Evolutionary conservation across 495 filamentous ascomycete species (phyloP).

Genomic region (Bryoglossum gracile): DNA sequence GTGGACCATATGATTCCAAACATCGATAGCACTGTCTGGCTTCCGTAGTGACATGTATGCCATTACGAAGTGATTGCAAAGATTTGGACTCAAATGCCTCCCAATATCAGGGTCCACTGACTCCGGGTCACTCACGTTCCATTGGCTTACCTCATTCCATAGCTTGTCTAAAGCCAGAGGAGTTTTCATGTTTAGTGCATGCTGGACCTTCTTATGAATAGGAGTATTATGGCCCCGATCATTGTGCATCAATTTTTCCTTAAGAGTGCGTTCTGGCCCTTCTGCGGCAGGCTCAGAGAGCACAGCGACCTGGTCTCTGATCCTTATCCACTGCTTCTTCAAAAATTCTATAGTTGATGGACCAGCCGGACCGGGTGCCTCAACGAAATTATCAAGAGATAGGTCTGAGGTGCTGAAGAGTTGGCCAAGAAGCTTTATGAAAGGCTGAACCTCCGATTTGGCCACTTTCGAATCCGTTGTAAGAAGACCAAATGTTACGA

Average conservation of each 20-base stretch:
- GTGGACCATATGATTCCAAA: slow-evolving; percentile 52
- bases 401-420: slow-evolving; percentile 23
- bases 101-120: not conserved
- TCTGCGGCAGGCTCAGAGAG: not conserved
- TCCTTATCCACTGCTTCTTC: not conserved
- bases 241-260: not conserved
- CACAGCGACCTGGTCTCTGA: not conserved
- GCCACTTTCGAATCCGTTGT: slow-evolving; percentile 26
- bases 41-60: slow-evolving; percentile 42
- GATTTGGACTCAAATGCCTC: slow-evolving; percentile 12
- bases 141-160: slow-evolving; percentile 13
- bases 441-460: slow-evolving; percentile 15
- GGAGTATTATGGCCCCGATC: not conserved
- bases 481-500: slow-evolving; percentile 37
- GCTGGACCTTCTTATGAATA: slow-evolving; percentile 14
- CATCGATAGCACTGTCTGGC: slow-evolving; percentile 42
- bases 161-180: slow-evolving; percentile 10
- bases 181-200: slow-evolving; percentile 12
- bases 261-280: not conserved
- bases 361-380: not conserved
- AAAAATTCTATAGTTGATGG: not conserved
- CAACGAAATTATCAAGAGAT: slow-evolving; percentile 4
- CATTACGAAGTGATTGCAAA: slow-evolving; percentile 51
- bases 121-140: slow-evolving; percentile 5
- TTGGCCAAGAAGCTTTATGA: slow-evolving; percentile 22